These are phyloP conservation scores for Boletus reticuloceps DNA, from an alignment of 768 basidiomycete species.

Conservation along the genomic window DNA sequence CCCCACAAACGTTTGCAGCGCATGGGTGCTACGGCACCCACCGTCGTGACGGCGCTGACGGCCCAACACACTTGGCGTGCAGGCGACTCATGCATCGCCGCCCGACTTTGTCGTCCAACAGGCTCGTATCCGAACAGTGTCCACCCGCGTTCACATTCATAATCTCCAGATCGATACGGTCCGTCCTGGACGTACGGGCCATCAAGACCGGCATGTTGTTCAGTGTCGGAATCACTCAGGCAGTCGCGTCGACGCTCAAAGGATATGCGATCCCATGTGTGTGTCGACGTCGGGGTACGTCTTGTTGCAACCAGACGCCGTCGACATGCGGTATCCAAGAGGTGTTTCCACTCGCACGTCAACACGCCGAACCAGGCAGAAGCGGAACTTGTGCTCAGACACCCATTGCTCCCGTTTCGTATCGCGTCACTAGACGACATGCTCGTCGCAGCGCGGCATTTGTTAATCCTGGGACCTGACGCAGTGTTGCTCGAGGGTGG, in stretches of 20 bases:
- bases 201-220: constrained; percentile 93
- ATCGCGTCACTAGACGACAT: constrained; percentile 57
- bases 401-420: constrained; percentile 19
- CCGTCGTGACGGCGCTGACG: constrained; percentile 80
- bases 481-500: constrained; percentile 86
- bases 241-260: constrained; percentile 51
- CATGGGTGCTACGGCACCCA: constrained; percentile 18
- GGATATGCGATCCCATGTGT: too few species aligned
- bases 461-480: constrained; percentile 47
- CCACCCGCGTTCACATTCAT: too few species aligned
- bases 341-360: constrained; percentile 65
- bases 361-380: constrained; percentile 88
- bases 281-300: constrained; percentile 48
- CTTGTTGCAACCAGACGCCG: too few species aligned
- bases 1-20: too few species aligned
- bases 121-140: too few species aligned
- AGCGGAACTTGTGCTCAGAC: constrained; percentile 63
- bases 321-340: constrained; percentile 33
- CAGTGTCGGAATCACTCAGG: constrained; percentile 49
- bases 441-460: constrained; percentile 49
- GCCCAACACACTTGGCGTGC: constrained; percentile 91
- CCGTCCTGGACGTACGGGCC: constrained; percentile 59
- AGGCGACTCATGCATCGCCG: constrained; percentile 59
- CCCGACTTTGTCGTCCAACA: too few species aligned
- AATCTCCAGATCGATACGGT: too few species aligned